Base-by-base conservation (phyloP, 1,284 basidiomycete species). In the Vanrija sp. region DNA sequence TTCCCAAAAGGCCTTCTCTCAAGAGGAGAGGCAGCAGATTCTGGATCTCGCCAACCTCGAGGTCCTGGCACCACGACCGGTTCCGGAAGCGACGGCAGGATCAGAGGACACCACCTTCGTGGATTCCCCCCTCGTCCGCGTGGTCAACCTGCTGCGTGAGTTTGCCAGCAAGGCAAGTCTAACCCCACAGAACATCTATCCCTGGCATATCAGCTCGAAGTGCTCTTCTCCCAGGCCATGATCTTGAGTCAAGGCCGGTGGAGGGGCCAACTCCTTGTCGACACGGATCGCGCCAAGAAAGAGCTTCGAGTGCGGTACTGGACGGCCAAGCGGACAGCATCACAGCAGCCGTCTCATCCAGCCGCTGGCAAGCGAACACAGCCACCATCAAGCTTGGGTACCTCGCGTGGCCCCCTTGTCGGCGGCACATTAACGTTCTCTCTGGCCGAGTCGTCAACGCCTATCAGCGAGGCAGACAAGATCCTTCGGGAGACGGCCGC, bases 141-240 rank as follows among this genome's bases (percentile, higher is more conserved):
- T 74, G 16, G 64, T 63, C 54, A 74, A 74, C 50, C 66, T 69
- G 19, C 38, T 74, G n/a, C 66, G 70, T 72, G 45, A 59, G 70
- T 63, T 4, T 9, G 12, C 7, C 14, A 8, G 27, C 16, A 6
- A 9, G 41, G 18, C 3, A 45, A 35, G n/a, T n/a, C 47, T 54
- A 18, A 52, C 45, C 5, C 15, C 37, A 6, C 42, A 72, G 70
- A 72, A 59, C 67, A 72, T 50, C 49, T 74, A 3, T 71, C 67
- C 4, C 53, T 74, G 35, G 60, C 67, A 15, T 71, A 72, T 49
- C 72, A 72, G 49, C 59, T 74, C 16, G 71, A 72, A 52, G 55
- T 64, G 6, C 61, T 74, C 8, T 67, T 61, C 48, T 51, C 59
- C 2, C 69, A 74, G 47, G 70, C 71, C 6, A 54, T 69, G 48